phyloP scores from a whole-genome alignment of 768 basidiomycete genomes.

The Sistotremastrum niveocremeum region DNA sequence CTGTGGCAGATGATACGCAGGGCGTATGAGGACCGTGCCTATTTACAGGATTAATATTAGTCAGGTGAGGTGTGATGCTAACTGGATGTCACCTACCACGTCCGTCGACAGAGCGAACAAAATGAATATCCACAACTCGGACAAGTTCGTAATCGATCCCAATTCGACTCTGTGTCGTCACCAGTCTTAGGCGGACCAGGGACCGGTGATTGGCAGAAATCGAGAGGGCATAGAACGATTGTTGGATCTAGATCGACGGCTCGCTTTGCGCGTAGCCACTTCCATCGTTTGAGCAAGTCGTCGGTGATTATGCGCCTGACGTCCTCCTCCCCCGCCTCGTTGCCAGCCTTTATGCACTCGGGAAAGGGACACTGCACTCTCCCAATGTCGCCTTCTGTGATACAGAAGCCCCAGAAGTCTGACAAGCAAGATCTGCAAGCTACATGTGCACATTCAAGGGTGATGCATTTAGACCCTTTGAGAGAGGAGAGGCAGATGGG shows the following conservation, averaged over 20 bases:
- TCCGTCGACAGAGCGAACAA: slow-evolving; percentile 68
- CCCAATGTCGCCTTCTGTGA: slow-evolving; percentile 64
- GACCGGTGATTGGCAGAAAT: slow-evolving; percentile 71
- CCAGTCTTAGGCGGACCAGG: slow-evolving; percentile 33
- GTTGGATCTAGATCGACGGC: slow-evolving; percentile 59
- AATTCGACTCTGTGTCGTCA: slow-evolving; percentile 45
- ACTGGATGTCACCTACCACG: slow-evolving; percentile 40
- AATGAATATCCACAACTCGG: slow-evolving; percentile 62
- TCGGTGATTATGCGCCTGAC: slow-evolving; percentile 57
- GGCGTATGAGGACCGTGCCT: slow-evolving; percentile 75
- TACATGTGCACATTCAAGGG: slow-evolving; percentile 59
- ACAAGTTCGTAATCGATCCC: slow-evolving; percentile 64
- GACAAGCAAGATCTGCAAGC: slow-evolving; percentile 73
- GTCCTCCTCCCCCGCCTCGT: slow-evolving; percentile 56
- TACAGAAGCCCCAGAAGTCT: slow-evolving; percentile 73
- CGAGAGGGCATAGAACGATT: slow-evolving; percentile 68
- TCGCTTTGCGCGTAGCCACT: slow-evolving; percentile 60
- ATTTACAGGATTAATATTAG: slow-evolving; percentile 2
- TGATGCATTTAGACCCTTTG: slow-evolving; percentile 66
- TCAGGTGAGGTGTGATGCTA: background rate
- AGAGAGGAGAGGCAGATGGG: slow-evolving; percentile 60
- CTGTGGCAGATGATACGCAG: slow-evolving; percentile 58
- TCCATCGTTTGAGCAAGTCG: slow-evolving; percentile 57
- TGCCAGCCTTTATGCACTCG: slow-evolving; percentile 52
- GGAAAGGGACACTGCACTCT: slow-evolving; percentile 74